phyloP scores from a whole-genome alignment of 495 filamentous ascomycete genomes.

The Thermothielavioides terrestris region DNA sequence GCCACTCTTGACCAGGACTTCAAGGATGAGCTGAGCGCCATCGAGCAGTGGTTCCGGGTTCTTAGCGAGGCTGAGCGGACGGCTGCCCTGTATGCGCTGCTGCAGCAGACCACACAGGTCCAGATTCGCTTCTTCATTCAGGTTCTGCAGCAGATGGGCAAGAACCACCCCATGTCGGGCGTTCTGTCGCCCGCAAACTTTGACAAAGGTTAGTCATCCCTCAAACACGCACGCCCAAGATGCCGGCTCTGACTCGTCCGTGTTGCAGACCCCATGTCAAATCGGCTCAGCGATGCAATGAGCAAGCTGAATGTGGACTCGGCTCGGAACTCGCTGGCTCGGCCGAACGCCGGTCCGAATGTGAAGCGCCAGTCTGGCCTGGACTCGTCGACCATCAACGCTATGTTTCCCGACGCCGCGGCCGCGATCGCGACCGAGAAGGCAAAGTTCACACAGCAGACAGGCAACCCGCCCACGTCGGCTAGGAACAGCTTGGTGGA shows the following conservation, averaged over 20 bases:
- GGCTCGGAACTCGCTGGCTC: constrained; percentile 77
- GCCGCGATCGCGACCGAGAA: constrained; percentile 97
- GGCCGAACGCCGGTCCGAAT: constrained; percentile 56
- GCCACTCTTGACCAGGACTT: constrained; percentile 98
- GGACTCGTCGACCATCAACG: constrained; percentile 89
- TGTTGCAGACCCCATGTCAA: constrained; percentile 85
- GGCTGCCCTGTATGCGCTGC: constrained; percentile 84
- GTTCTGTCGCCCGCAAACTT: constrained; percentile 93
- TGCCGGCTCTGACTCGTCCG: constrained; percentile 1
- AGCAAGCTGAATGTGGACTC: constrained; percentile 80
- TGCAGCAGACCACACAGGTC: constrained; percentile 97
- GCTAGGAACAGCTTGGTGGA: constrained; percentile 91
- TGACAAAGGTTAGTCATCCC: constrained; percentile 73
- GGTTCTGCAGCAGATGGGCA: constrained; percentile 96
- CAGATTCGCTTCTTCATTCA: constrained; percentile 99
- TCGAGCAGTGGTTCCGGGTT: constrained; percentile 99
- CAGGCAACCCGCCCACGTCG: constrained; percentile 78
- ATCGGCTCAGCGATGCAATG: constrained; percentile 95
- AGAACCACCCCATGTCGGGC: constrained; percentile 94
- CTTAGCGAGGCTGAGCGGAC: constrained; percentile 94
- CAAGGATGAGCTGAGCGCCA: constrained; percentile 96
- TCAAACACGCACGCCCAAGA: neutral
- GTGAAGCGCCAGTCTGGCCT: constrained; percentile 88
- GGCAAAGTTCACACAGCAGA: constrained; percentile 91
- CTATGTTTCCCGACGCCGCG: constrained; percentile 98